Evolutionary conservation across 805 yeast species (phyloP), one percentile per base, ranked within the genome.

Genomic region (Hanseniaspora hatyaiensis): DNA sequence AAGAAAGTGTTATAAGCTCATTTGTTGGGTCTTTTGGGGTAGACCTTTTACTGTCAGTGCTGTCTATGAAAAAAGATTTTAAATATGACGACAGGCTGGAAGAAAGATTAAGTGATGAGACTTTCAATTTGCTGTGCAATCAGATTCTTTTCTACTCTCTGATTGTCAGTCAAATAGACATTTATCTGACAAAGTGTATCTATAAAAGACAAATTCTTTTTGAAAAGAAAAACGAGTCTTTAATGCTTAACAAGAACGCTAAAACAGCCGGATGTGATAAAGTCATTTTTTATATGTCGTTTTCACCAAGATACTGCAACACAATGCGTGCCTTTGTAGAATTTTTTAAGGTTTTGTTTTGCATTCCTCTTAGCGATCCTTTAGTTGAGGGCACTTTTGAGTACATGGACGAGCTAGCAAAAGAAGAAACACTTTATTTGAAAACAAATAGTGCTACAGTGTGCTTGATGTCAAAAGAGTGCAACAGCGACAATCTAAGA

Each of bases 181-280:
- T 24, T 5, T 45, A 30, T 22, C 31, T 45, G 15, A 37, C 49
- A 5, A 45, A 36, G 23, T 45, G 49, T 37, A 30, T 45, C 8
- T 8, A 22, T 8, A n/a, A n/a, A 16, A 36, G 48, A 6, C 48
- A 44, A 23, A 6, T 5, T 3, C 9, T 44, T n/a, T 44, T 44
- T 44, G 48, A 44, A 29, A 16, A 30, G 16, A 13, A 37, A 15
- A n/a, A 44, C 18, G 30, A 36, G 28, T 5, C 11, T 9, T 9
- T 44, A 15, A 32, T 44, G 38, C 22, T 44, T 16, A 23, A 15
- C 13, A 19, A 22, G 12, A 44, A 44, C 13, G 16, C n/a, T 6
- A 44, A 44, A 16, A 36, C 30, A 29, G 15, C 34, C 2, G 48
- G 48, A 3, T 44, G 48, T 30, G 48, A 44, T 31, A 44, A 30